These are phyloP conservation scores for Beauveria australis DNA, from an alignment of 2,329 filamentous ascomycete genomes.

Conservation along the genomic window DNA sequence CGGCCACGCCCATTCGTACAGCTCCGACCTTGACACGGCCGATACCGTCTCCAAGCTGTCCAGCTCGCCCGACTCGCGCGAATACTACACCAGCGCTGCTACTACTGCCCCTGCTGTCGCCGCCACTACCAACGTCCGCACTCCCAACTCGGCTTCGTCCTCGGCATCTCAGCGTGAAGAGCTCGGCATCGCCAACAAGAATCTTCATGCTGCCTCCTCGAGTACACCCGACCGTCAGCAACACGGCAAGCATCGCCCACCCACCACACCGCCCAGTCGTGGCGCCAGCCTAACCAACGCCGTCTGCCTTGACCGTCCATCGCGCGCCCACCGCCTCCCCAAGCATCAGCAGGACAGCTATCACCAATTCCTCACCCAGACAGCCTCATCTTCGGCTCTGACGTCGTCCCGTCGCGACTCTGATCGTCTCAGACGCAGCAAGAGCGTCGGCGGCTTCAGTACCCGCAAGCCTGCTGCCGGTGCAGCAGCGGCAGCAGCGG, in stretches of 20 bases:
- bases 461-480: background rate
- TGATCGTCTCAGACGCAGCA: constrained; percentile 17
- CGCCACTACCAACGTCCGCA: constrained; percentile 52
- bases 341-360: constrained; percentile 1
- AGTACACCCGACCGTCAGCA: background rate
- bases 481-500: background rate
- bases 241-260: background rate
- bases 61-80: constrained; percentile 40
- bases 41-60: constrained; percentile 47
- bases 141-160: background rate
- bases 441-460: constrained; percentile 14
- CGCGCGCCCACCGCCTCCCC: background rate
- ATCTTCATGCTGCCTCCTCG: background rate
- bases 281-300: background rate
- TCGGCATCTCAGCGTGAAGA: background rate
- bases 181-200: background rate
- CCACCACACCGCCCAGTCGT: constrained; percentile 1
- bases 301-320: background rate
- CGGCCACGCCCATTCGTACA: constrained; percentile 42
- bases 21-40: constrained; percentile 50
- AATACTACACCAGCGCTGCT: constrained; percentile 32
- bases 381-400: background rate
- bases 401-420: background rate
- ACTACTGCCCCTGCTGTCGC: constrained; percentile 64
- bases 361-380: constrained; percentile 1